phyloP scores from a whole-genome alignment of 2,329 filamentous ascomycete species.

The Thielaviopsis cerberus region DNA sequence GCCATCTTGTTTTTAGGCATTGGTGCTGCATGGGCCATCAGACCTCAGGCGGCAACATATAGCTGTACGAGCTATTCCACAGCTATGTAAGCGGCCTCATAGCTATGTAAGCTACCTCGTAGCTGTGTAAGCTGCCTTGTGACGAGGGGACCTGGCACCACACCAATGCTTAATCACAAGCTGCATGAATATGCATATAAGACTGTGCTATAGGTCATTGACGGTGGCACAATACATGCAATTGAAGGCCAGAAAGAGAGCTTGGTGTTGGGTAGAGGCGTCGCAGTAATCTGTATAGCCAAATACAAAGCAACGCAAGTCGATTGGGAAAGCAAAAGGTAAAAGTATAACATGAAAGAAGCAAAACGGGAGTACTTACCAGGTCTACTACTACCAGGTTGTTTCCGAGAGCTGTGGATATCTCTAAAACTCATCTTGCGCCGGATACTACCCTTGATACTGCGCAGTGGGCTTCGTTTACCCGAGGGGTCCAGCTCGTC shows the following conservation, averaged over 20 bases:
- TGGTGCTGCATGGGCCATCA: too few species aligned
- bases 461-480: conserved; percentile 36
- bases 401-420: conserved; percentile 86
- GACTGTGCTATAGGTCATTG: background rate
- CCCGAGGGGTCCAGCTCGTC: conserved; percentile 43
- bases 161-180: background rate
- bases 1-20: too few species aligned
- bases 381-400: conserved; percentile 56
- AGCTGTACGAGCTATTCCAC: too few species aligned
- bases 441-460: conserved; percentile 67
- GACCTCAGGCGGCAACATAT: too few species aligned
- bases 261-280: background rate
- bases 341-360: background rate
- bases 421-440: conserved; percentile 84
- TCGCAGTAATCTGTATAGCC: too few species aligned
- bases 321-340: too few species aligned
- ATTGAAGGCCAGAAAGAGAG: background rate
- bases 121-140: background rate
- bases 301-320: too few species aligned
- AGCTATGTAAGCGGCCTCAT: background rate
- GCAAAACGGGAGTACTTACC: conserved; percentile 26
- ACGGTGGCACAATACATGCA: background rate
- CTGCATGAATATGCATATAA: background rate
- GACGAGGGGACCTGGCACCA: background rate
- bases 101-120: background rate